Evolutionary conservation across 2,329 filamentous ascomycete genomes (phyloP).

Genomic region (Trichoderma sp.): DNA sequence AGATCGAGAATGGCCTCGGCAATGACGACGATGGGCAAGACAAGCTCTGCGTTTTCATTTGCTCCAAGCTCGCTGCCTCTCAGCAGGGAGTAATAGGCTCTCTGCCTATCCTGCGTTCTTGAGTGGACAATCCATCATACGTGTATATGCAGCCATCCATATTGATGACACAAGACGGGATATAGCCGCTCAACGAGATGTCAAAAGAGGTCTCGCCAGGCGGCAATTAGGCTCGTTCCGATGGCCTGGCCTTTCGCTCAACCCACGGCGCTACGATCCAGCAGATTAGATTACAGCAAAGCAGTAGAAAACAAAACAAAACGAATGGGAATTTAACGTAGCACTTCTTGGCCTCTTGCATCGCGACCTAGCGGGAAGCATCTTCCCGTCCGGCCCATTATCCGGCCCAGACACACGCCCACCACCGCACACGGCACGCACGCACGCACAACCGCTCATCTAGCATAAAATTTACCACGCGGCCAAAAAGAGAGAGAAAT

Average conservation of each 20-base stretch:
- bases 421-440: not conserved
- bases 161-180: not conserved
- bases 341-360: not conserved
- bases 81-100: not conserved
- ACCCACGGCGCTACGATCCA: not conserved
- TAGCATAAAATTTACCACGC: not conserved
- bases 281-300: not conserved
- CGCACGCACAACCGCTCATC: not conserved
- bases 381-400: conserved; percentile 21
- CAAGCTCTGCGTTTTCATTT: not conserved
- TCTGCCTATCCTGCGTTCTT: not conserved
- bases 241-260: not conserved
- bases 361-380: conserved; percentile 16
- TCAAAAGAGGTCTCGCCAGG: not conserved
- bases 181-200: conserved; percentile 5
- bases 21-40: conserved; percentile 24
- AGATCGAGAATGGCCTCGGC: conserved; percentile 32
- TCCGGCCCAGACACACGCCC: conserved; percentile 14
- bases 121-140: not conserved
- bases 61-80: not conserved
- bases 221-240: not conserved
- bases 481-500: not conserved
- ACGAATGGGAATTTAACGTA: not conserved
- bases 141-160: not conserved
- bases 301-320: not conserved